Evolutionary conservation across 768 basidiomycete genomes (phyloP).

Genomic region (Phlegmacium glaucopus): DNA sequence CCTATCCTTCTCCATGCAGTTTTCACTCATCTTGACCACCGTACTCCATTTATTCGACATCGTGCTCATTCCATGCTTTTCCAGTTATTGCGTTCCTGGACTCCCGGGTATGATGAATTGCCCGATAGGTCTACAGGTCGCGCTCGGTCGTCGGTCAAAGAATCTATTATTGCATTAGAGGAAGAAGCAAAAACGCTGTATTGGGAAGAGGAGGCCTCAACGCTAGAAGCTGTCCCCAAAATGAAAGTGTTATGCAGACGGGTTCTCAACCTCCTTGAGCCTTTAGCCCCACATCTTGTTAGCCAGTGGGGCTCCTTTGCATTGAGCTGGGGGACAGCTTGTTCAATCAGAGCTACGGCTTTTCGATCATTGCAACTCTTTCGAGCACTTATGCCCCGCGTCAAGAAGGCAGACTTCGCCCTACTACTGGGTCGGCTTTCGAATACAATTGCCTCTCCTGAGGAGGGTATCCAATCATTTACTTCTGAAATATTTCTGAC

Average conservation of each 20-base stretch:
- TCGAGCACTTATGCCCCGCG: constrained; percentile 69
- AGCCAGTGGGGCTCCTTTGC: constrained; percentile 80
- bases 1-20: constrained; percentile 76
- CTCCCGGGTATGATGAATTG: constrained; percentile 73
- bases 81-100: constrained; percentile 80
- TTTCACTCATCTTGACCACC: constrained; percentile 82
- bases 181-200: constrained; percentile 51
- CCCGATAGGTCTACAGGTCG: constrained; percentile 52
- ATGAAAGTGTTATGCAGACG: constrained; percentile 67
- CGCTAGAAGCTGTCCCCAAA: constrained; percentile 54
- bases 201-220: constrained; percentile 71
- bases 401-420: constrained; percentile 71
- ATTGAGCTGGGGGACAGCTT: constrained; percentile 81
- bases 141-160: constrained; percentile 45
- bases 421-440: constrained; percentile 80
- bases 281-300: constrained; percentile 64
- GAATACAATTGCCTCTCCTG: constrained; percentile 75
- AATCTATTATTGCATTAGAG: constrained; percentile 53
- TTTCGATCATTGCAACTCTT: constrained; percentile 91
- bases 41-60: constrained; percentile 61
- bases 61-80: constrained; percentile 79
- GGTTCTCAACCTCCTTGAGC: constrained; percentile 64
- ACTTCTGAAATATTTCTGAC: constrained; percentile 81
- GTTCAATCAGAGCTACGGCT: constrained; percentile 81
- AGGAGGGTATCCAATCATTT: constrained; percentile 77